Percentiles rank a stretch among this genome's conserved stretches.
Evolutionary conservation across 2,329 filamentous ascomycete genomes (phyloP).

Genomic region (Microascus cirrosus): DNA sequence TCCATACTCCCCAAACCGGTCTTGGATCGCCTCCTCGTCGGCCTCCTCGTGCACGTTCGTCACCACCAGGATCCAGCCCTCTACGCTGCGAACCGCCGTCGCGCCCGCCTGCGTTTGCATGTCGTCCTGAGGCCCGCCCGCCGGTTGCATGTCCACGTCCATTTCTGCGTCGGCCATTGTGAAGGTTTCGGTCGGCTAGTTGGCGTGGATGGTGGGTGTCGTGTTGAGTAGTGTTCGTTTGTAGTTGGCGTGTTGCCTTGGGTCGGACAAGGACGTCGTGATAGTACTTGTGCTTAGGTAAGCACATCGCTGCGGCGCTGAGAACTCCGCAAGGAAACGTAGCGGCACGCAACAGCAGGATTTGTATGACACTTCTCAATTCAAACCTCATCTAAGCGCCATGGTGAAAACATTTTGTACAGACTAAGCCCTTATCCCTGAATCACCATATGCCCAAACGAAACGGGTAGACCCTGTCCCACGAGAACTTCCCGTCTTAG

Average conservation of each 20-base stretch:
- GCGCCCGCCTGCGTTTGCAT: slow-evolving; percentile 65
- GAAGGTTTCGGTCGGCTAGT: neutral
- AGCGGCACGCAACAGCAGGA: neutral
- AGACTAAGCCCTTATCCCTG: neutral
- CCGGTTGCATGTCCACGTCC: slow-evolving; percentile 23
- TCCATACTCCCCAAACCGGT: slow-evolving; percentile 73
- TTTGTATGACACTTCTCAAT: neutral
- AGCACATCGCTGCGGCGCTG: too few relatives aligned
- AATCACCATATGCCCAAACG: neutral
- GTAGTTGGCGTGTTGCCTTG: neutral
- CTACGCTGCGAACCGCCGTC: slow-evolving; percentile 74
- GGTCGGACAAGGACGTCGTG: neutral
- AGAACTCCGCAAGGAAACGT: too few relatives aligned
- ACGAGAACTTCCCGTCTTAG: neutral
- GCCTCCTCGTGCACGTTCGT: slow-evolving; percentile 85
- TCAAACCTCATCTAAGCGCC: neutral
- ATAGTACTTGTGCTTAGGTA: too few relatives aligned
- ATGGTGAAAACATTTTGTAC: neutral
- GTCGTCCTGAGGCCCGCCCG: slow-evolving; percentile 42
- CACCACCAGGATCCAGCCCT: slow-evolving; percentile 81
- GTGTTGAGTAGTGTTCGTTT: neutral
- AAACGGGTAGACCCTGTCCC: neutral
- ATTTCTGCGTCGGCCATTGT: slow-evolving; percentile 46
- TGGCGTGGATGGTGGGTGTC: neutral
- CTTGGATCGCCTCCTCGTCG: slow-evolving; percentile 70